These are phyloP conservation scores for Scheffersomyces parashehatae DNA, from an alignment of 1,139 yeast genomes.

Conservation along the genomic window DNA sequence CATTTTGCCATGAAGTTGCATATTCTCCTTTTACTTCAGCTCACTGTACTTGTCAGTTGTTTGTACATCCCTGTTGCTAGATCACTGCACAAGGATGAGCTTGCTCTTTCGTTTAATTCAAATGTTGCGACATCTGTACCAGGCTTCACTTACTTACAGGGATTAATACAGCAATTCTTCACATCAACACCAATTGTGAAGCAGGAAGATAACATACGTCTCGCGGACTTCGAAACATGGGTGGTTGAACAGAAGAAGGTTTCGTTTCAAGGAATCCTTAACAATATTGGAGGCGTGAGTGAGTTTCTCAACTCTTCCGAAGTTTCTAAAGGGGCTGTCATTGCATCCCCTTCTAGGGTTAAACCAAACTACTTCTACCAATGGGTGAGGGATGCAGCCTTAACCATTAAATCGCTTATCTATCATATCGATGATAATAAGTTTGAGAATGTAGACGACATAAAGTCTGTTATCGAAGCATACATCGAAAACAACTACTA, in stretches of 20 bases:
- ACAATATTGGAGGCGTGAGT: slow-evolving; percentile 61
- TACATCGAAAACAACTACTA: slow-evolving; percentile 59
- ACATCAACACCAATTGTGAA: neutral
- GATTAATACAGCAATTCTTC: neutral
- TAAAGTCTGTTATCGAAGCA: slow-evolving; percentile 47
- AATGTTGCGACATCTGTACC: neutral
- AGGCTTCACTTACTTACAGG: neutral
- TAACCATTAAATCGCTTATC: slow-evolving; percentile 69
- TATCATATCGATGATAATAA: slow-evolving; percentile 46
- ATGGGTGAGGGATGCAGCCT: slow-evolving; percentile 91
- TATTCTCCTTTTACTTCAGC: neutral
- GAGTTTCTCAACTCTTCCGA: slow-evolving; percentile 27
- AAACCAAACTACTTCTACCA: slow-evolving; percentile 82
- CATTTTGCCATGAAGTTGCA: neutral
- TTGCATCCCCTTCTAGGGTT: slow-evolving; percentile 76
- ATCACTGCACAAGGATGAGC: too few relatives aligned
- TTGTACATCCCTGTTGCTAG: neutral
- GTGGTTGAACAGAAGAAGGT: slow-evolving; percentile 46
- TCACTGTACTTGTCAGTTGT: neutral
- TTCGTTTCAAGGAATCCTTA: slow-evolving; percentile 55
- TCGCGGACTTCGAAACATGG: slow-evolving; percentile 57
- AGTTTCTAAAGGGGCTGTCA: slow-evolving; percentile 66
- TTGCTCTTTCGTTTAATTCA: neutral
- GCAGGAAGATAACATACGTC: slow-evolving; percentile 1
- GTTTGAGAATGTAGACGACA: slow-evolving; percentile 20